phyloP scores from a whole-genome alignment of 768 basidiomycete species.

The Mycena kentingensis region DNA sequence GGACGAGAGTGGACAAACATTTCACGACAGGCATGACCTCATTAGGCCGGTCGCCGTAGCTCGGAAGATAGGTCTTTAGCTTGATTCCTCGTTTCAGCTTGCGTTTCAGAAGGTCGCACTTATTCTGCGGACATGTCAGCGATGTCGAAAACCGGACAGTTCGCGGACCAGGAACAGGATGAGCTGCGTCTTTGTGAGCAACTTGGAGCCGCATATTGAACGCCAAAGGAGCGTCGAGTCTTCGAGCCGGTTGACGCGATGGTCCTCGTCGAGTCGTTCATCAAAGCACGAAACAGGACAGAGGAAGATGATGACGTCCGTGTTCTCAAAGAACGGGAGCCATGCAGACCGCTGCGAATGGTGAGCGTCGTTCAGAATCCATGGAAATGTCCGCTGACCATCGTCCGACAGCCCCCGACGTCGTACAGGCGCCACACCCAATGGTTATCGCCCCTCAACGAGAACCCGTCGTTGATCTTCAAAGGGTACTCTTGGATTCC shows the following conservation, averaged over 20 bases:
- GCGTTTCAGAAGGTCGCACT: constrained; percentile 66
- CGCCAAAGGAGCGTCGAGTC: constrained; percentile 76
- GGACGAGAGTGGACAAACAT: constrained; percentile 47
- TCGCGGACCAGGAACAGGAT: constrained; percentile 56
- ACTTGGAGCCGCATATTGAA: constrained; percentile 63
- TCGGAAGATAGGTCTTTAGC: constrained; percentile 61
- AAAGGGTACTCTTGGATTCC: constrained; percentile 66
- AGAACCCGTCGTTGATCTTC: constrained; percentile 19
- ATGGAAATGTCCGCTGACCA: constrained; percentile 36
- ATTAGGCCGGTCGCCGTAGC: constrained; percentile 70
- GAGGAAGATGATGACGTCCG: constrained; percentile 79
- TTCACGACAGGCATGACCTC: constrained; percentile 61
- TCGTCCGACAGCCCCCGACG: constrained; percentile 73
- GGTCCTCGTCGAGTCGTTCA: constrained; percentile 71
- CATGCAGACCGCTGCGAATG: constrained; percentile 65
- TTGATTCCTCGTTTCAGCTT: constrained; percentile 62
- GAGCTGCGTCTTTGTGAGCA: constrained; percentile 60
- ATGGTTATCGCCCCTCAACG: constrained; percentile 32
- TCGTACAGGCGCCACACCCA: constrained; percentile 77
- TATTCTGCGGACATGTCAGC: constrained; percentile 37
- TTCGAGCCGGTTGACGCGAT: constrained; percentile 68
- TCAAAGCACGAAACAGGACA: constrained; percentile 83
- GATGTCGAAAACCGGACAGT: too few species aligned
- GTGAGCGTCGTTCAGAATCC: constrained; percentile 14
- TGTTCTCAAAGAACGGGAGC: constrained; percentile 80